Evolutionary conservation across 352 stramenopile genomes (phyloP).

Genomic region (Pythium apleroticum): DNA sequence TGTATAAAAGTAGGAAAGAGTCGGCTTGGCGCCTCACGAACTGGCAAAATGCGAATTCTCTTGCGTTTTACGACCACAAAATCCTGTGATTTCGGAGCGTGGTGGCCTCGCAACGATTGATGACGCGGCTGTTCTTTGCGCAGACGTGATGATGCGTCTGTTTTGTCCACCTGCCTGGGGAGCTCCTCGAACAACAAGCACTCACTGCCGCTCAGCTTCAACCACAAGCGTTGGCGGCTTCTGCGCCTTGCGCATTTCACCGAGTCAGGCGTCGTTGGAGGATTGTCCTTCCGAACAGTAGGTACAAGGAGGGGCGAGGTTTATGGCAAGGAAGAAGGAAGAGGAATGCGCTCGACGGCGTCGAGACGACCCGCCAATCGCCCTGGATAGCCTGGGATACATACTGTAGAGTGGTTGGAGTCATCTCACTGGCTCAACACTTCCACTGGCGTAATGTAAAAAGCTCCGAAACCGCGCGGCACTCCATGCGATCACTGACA

Average conservation of each 20-base stretch:
- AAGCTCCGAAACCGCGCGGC: neutral
- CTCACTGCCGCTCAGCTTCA: neutral
- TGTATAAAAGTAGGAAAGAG: too few relatives aligned
- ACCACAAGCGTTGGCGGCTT: neutral
- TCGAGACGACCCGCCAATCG: too few relatives aligned
- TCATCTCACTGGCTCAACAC: neutral
- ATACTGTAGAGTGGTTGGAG: neutral
- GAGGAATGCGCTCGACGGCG: neutral
- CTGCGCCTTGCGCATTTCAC: neutral
- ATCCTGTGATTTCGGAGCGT: neutral
- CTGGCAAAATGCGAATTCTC: neutral
- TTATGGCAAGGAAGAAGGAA: neutral
- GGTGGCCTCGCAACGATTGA: slow-evolving; percentile 6
- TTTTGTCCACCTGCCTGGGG: neutral
- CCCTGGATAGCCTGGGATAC: neutral
- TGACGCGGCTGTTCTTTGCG: neutral
- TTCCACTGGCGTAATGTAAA: slow-evolving; percentile 5
- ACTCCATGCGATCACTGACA: neutral
- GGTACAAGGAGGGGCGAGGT: too few relatives aligned
- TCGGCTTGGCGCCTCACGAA: neutral
- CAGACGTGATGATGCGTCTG: neutral
- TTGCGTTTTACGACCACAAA: neutral
- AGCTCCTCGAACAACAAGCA: neutral
- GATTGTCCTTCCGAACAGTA: neutral
- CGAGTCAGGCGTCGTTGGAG: neutral